phyloP scores from a whole-genome alignment of 2,329 filamentous ascomycete genomes.

The Amphichorda felina region DNA sequence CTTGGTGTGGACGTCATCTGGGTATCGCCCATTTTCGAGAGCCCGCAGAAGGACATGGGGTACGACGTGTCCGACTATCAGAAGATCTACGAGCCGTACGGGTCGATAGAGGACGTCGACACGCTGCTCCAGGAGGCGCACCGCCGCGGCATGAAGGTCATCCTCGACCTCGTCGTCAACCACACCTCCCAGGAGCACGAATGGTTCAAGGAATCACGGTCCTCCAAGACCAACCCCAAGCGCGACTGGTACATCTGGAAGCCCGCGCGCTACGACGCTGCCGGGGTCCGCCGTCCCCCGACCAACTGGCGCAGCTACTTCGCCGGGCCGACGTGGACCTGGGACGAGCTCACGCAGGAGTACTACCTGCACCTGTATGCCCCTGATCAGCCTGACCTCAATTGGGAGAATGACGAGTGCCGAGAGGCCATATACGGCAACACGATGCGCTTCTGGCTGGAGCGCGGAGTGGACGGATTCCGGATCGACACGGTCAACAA shows the following conservation, averaged over 20 bases:
- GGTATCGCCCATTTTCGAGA: constrained; percentile 40
- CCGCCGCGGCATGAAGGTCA: constrained; percentile 48
- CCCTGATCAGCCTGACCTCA: constrained; percentile 61
- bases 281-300: constrained; percentile 43
- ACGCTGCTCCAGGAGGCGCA: constrained; percentile 48
- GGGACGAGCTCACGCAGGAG: constrained; percentile 35
- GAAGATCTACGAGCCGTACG: constrained; percentile 53
- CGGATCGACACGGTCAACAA: constrained; percentile 59
- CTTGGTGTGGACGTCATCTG: constrained; percentile 53
- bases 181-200: constrained; percentile 47
- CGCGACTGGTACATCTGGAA: constrained; percentile 58
- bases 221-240: constrained; percentile 36
- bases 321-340: constrained; percentile 37
- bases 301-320: constrained; percentile 43
- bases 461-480: constrained; percentile 54
- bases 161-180: constrained; percentile 64
- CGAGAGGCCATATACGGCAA: constrained; percentile 53
- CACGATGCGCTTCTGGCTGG: constrained; percentile 63
- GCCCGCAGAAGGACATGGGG: constrained; percentile 56
- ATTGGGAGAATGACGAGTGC: constrained; percentile 60
- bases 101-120: constrained; percentile 55
- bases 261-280: constrained; percentile 36
- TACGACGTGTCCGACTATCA: constrained; percentile 64
- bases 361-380: constrained; percentile 53
- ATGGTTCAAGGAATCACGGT: constrained; percentile 46